Conservation (phyloP, 129 eudicot genomes). For the Rutidosis leptorrhynchoides region DNA sequence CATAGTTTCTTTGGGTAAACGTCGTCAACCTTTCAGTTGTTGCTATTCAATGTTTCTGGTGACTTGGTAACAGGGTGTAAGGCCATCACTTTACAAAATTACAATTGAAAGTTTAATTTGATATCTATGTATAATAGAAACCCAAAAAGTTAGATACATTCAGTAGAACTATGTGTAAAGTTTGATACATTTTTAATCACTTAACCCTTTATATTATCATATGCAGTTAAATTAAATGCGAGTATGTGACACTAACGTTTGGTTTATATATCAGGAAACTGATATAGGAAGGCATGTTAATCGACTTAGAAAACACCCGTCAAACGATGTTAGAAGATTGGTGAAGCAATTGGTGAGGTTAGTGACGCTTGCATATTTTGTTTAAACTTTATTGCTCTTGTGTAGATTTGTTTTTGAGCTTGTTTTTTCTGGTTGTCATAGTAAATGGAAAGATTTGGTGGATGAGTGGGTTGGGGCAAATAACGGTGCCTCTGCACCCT, state of each 20-base stretch:
- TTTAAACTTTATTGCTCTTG: background rate
- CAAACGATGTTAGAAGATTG: constrained; percentile 63
- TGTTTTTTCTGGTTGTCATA: constrained; percentile 20
- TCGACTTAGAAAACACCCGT: constrained; percentile 74
- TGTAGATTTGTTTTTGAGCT: background rate
- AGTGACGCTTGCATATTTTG: background rate
- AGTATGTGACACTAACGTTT: background rate
- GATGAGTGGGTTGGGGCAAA: constrained; percentile 89
- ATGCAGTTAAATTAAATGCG: background rate
- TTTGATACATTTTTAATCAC: background rate
- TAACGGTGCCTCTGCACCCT: constrained; percentile 32
- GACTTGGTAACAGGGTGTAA: background rate
- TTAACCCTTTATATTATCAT: no score
- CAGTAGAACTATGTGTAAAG: background rate
- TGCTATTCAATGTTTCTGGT: background rate
- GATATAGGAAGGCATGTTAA: constrained; percentile 92
- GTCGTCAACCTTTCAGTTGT: no score
- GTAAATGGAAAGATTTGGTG: constrained; percentile 93
- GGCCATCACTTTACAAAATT: background rate
- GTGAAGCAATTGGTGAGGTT: constrained; percentile 88
- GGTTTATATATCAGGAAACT: constrained; percentile 51
- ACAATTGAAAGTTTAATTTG: background rate
- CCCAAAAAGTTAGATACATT: background rate
- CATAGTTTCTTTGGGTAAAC: background rate
- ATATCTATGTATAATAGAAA: background rate